Conservation (phyloP, 495 filamentous ascomycete species). For the Acidiella bohemica region DNA sequence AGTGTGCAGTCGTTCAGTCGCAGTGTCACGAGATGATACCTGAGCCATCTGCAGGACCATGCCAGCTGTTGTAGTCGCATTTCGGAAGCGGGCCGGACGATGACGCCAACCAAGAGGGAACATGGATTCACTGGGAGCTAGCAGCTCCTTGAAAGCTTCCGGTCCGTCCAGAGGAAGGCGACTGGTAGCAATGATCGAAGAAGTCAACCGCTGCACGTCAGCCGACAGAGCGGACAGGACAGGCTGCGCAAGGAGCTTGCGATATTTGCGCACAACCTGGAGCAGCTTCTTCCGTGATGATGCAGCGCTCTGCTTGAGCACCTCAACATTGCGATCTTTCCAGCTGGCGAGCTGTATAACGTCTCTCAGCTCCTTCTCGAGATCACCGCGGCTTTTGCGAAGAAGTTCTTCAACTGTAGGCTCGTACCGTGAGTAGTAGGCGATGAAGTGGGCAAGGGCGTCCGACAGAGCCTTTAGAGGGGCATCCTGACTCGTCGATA, state of each 20-base stretch:
- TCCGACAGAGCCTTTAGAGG: conserved; percentile 39
- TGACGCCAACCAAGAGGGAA: conserved; percentile 2
- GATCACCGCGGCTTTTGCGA: conserved; percentile 42
- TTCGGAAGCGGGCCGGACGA: conserved; percentile 55
- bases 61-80: conserved; percentile 47
- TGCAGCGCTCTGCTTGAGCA: conserved; percentile 72
- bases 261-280: conserved; percentile 79
- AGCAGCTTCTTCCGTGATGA: conserved; percentile 86
- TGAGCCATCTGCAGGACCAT: conserved; percentile 42
- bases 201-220: background rate
- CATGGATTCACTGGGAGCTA: background rate
- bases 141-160: background rate
- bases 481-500: conserved; percentile 43
- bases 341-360: conserved; percentile 80
- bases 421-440: conserved; percentile 56
- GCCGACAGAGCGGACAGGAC: conserved; percentile 25
- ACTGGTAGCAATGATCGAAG: background rate
- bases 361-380: conserved; percentile 81
- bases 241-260: conserved; percentile 57
- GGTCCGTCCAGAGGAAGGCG: background rate
- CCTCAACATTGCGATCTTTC: conserved; percentile 91
- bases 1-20: background rate
- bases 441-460: conserved; percentile 64
- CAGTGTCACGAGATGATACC: background rate
- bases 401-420: conserved; percentile 47